These are phyloP conservation scores for Crithidia expoeki DNA, from an alignment of 208 protist genomes.

Conservation along the genomic window DNA sequence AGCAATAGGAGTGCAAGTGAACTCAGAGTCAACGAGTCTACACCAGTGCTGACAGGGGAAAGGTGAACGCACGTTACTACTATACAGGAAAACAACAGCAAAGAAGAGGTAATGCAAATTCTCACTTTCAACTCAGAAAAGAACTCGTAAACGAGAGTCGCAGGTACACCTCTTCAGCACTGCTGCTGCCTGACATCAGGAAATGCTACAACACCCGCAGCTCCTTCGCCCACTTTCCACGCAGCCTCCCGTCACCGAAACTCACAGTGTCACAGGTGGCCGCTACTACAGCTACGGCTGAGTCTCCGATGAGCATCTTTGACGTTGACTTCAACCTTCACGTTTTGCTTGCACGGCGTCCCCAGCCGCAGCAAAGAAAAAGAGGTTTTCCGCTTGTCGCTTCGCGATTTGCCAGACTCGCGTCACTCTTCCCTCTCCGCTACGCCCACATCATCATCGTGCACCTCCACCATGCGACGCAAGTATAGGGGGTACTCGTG, in stretches of 20 bases:
- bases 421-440: neutral
- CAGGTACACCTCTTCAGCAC: conserved; percentile 8
- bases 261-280: neutral
- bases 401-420: neutral
- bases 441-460: neutral
- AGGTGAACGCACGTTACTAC: too few relatives aligned
- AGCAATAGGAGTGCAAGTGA: too few relatives aligned
- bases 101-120: too few relatives aligned
- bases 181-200: conserved; percentile 26
- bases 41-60: too few relatives aligned
- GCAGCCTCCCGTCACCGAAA: conserved; percentile 8
- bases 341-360: neutral
- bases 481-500: conserved; percentile 26
- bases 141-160: too few relatives aligned
- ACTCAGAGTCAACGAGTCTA: too few relatives aligned
- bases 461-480: conserved; percentile 19
- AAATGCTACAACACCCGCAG: conserved; percentile 28
- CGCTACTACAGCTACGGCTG: too few relatives aligned
- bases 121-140: too few relatives aligned
- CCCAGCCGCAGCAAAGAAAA: neutral
- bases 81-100: too few relatives aligned
- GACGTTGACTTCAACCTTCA: neutral
- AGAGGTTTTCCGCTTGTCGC: neutral
- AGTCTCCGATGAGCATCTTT: neutral
- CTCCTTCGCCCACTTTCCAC: conserved; percentile 22